A percentile compares a stretch with the other conserved stretches of the same genome.
Conservation (phyloP, 177 flowering plant species). For the Vitis hybrid region DNA sequence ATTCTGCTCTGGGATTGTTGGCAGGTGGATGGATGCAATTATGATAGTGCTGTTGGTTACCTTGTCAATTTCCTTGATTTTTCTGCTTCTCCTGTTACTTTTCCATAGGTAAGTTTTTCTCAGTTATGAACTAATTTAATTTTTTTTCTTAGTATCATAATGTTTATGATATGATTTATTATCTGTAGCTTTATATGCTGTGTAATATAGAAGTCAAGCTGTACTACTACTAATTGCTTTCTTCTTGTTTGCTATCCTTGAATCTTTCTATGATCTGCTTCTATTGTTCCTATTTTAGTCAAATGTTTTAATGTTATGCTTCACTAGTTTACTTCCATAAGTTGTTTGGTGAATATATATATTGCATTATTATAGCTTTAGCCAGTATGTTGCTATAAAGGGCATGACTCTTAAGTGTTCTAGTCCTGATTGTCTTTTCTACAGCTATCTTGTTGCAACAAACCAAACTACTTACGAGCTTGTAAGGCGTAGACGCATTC, state of each 20-base stretch:
- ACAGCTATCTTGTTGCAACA: constrained; percentile 86
- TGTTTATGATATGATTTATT: not conserved
- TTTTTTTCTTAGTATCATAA: not conserved
- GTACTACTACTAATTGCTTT: too few species aligned
- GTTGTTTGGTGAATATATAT: not conserved
- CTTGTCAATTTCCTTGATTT: constrained; percentile 55
- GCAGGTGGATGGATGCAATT: constrained; percentile 88
- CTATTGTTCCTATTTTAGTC: not conserved
- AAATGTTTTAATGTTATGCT: not conserved
- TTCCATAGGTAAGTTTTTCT: constrained; percentile 76
- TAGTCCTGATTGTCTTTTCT: constrained; percentile 16
- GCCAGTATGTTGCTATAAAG: too few species aligned
- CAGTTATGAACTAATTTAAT: not conserved
- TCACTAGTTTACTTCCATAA: not conserved
- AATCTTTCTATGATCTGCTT: too few species aligned
- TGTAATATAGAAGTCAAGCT: too few species aligned
- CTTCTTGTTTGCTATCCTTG: too few species aligned
- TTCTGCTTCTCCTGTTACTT: constrained; percentile 71
- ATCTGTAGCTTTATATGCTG: not conserved
- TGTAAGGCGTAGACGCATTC: constrained; percentile 79
- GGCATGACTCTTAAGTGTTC: not conserved
- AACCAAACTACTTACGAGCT: constrained; percentile 96
- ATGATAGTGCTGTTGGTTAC: constrained; percentile 59
- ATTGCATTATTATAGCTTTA: not conserved
- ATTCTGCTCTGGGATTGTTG: constrained; percentile 12